Conservation (phyloP, 768 basidiomycete species). For the Exidia glandulosa region DNA sequence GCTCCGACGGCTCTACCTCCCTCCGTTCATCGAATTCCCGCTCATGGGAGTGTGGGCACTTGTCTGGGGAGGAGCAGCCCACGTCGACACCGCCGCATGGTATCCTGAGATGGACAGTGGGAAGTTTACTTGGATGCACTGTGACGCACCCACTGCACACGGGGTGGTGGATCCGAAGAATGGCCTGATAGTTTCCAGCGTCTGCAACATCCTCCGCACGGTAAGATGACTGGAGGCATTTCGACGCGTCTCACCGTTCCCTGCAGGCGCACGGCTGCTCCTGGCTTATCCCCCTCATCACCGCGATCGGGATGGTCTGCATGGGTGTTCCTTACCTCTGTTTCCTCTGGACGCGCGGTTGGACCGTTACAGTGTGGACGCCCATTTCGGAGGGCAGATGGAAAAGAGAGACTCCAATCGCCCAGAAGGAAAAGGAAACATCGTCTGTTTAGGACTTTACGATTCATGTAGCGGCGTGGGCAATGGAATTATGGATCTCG, state of each 20-base stretch:
- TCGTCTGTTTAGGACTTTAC: too few relatives aligned
- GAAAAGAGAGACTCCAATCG: too few relatives aligned
- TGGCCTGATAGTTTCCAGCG: background rate
- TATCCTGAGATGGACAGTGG: background rate
- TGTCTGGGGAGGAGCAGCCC: background rate
- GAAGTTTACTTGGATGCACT: background rate
- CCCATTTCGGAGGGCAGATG: background rate
- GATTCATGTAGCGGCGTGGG: too few relatives aligned
- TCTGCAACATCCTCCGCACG: background rate
- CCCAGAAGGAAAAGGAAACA: too few relatives aligned
- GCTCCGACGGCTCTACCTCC: background rate
- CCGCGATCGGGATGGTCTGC: background rate
- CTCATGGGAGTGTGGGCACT: background rate
- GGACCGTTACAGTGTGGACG: background rate
- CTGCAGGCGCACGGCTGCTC: background rate
- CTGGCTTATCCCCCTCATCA: background rate
- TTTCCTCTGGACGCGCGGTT: background rate
- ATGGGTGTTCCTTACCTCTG: background rate
- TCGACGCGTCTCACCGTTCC: background rate
- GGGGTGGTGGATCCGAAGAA: background rate
- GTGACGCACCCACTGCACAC: background rate
- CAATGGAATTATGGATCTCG: too few relatives aligned
- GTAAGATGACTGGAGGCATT: too few relatives aligned
- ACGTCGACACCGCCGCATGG: background rate
- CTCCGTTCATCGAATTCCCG: background rate